phyloP scores from a whole-genome alignment of 768 basidiomycete genomes.

The Xerocomellus chrysenteron region DNA sequence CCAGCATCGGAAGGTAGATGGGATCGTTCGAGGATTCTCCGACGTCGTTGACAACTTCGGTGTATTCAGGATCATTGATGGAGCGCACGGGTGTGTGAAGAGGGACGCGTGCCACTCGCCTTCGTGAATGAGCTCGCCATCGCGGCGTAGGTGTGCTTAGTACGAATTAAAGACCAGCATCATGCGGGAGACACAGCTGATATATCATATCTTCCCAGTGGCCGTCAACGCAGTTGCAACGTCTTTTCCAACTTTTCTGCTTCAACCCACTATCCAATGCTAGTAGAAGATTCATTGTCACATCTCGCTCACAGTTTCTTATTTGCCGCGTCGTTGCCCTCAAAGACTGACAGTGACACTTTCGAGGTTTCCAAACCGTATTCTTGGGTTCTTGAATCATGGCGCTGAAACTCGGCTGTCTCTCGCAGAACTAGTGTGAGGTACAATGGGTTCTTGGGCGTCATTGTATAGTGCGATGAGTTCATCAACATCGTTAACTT shows the following conservation, averaged over 20 bases:
- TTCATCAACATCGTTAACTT: not conserved
- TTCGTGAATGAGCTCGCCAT: too few species aligned
- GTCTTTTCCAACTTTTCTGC: constrained; percentile 31
- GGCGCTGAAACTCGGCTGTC: constrained; percentile 17
- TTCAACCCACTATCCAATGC: constrained; percentile 29
- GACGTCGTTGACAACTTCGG: too few species aligned
- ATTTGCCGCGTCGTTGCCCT: constrained; percentile 16
- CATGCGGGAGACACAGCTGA: too few species aligned
- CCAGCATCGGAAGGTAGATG: too few species aligned
- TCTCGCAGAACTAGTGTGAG: constrained; percentile 22
- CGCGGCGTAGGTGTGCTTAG: too few species aligned
- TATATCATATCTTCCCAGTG: constrained; percentile 31
- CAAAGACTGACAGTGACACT: constrained; percentile 8
- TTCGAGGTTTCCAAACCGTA: not conserved
- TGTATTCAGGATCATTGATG: too few species aligned
- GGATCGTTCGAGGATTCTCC: too few species aligned
- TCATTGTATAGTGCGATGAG: constrained; percentile 25
- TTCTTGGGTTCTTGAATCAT: constrained; percentile 24
- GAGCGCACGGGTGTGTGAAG: too few species aligned
- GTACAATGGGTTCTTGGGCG: constrained; percentile 14
- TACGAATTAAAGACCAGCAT: too few species aligned
- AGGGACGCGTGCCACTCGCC: too few species aligned
- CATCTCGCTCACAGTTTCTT: constrained; percentile 26
- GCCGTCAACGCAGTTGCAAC: constrained; percentile 31
- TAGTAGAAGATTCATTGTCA: not conserved